A percentile compares a stretch with the other conserved stretches of the same genome.
phyloP scores from a whole-genome alignment of 208 protist species.

The Acanthamoeba triangularis region DNA sequence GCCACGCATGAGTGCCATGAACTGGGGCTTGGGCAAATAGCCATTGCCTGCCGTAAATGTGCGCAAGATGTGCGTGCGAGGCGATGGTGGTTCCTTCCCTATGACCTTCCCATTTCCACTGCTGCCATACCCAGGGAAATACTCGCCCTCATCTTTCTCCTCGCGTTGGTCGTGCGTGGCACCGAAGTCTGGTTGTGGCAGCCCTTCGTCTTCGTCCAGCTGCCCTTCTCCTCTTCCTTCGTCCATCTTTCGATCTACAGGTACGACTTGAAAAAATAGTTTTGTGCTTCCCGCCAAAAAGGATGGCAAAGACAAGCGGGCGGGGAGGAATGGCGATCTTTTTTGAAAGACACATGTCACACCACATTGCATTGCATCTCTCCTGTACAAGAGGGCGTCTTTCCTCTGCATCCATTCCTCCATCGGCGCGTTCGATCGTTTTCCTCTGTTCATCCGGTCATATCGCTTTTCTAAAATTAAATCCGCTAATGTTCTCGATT shows the following conservation, averaged over 20 bases:
- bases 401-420: too few relatives aligned
- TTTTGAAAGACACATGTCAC: too few relatives aligned
- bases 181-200: not conserved
- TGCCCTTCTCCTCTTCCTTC: too few relatives aligned
- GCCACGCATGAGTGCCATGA: not conserved
- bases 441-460: not conserved
- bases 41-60: not conserved
- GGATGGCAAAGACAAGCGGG: too few relatives aligned
- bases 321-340: too few relatives aligned
- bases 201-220: not conserved
- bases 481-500: not conserved
- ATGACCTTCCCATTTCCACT: not conserved
- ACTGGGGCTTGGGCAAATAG: not conserved
- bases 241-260: too few relatives aligned
- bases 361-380: too few relatives aligned
- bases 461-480: not conserved
- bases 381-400: too few relatives aligned
- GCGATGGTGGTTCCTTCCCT: not conserved
- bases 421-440: not conserved
- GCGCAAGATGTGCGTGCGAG: not conserved
- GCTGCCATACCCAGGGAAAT: not conserved
- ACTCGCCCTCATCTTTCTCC: not conserved
- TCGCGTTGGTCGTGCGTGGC: not conserved
- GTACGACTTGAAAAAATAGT: too few relatives aligned
- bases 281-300: too few relatives aligned